Base-by-base conservation (phyloP, 1,284 basidiomycete species). In the Wolfiporia cocos region DNA sequence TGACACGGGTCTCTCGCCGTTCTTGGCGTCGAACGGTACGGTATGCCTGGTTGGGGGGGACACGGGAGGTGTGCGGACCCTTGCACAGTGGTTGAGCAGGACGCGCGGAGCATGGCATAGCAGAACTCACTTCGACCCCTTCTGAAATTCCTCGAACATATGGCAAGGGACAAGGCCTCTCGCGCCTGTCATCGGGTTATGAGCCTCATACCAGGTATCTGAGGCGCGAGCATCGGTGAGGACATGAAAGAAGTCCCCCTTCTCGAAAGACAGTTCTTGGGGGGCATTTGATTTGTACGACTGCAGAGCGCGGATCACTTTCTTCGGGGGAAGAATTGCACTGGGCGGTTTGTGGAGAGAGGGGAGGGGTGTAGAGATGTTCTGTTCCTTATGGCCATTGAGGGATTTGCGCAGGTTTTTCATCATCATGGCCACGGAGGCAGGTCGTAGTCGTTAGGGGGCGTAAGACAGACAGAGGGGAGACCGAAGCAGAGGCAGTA, bases 191-290 rank as follows among this genome's bases (percentile, higher is more conserved):
- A 94, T 75, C 14, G 96, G 95, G 61, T 99, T 94, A 59, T 92
- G 80, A 4, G 87, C 92, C 61, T 92, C 86, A 57, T 88, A 94
- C 78, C 81, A 92, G 29, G 69, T 63, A 5, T 69, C 74, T 19
- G 70, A 59, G 34, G 67, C 61, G 37, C 79, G 70, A 14, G 75
- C 69, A 54, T 95, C 91, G 49, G 80, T 79, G 26, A 91, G 73
- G 45, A 99, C 94, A 66, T 98, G 91, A 71, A 97, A 98, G 67
- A 98, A 98, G 69, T 99, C 96, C 49, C 96, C 96, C 65, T 89
- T 88, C 52, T 80, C 73, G 62, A 98, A 99, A 33, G 88, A 81
- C 42, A 99, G 79, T 58, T 98, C 87, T 57, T 91, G 85, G 0
- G 92, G 89, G 0, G 83, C 78, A 43, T 76, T 73, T 2, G 90